phyloP scores from a whole-genome alignment of 2,329 filamentous ascomycete genomes.

The Pseudogymnoascus sp. region DNA sequence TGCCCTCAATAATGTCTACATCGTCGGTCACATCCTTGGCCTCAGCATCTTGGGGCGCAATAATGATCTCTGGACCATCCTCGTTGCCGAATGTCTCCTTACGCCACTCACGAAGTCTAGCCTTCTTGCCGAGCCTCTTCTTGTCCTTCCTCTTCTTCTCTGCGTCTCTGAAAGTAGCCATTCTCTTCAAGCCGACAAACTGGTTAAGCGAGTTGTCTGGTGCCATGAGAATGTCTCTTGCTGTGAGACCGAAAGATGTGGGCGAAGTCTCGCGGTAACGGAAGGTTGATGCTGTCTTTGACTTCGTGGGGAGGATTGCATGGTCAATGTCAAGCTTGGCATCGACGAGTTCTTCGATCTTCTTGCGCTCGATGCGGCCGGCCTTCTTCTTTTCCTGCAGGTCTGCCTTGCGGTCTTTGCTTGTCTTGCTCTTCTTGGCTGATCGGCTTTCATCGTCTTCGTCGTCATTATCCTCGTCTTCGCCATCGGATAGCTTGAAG shows the following conservation, averaged over 20 bases:
- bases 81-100: constrained; percentile 52
- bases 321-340: constrained; percentile 67
- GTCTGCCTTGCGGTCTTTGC: constrained; percentile 52
- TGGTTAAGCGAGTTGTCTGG: constrained; percentile 82
- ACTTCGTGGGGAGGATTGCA: constrained; percentile 47
- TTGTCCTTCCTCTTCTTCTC: constrained; percentile 86
- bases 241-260: constrained; percentile 78
- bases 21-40: constrained; percentile 20
- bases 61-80: constrained; percentile 29
- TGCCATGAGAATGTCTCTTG: constrained; percentile 81
- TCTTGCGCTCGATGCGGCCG: constrained; percentile 70
- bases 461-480: constrained; percentile 31
- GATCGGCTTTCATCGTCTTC: constrained; percentile 36
- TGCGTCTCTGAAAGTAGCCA: constrained; percentile 77
- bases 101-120: constrained; percentile 78
- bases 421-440: constrained; percentile 52
- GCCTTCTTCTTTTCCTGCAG: constrained; percentile 55
- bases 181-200: constrained; percentile 89
- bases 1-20: constrained; percentile 31
- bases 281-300: constrained; percentile 54
- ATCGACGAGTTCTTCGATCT: constrained; percentile 81
- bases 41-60: constrained; percentile 19
- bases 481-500: constrained; percentile 41
- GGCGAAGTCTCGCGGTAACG: constrained; percentile 93
- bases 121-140: constrained; percentile 89